Evolutionary conservation across 1,139 yeast species (phyloP), one percentile per base, ranked within the genome.

Genomic region (Lodderomyces parapsilosis): DNA sequence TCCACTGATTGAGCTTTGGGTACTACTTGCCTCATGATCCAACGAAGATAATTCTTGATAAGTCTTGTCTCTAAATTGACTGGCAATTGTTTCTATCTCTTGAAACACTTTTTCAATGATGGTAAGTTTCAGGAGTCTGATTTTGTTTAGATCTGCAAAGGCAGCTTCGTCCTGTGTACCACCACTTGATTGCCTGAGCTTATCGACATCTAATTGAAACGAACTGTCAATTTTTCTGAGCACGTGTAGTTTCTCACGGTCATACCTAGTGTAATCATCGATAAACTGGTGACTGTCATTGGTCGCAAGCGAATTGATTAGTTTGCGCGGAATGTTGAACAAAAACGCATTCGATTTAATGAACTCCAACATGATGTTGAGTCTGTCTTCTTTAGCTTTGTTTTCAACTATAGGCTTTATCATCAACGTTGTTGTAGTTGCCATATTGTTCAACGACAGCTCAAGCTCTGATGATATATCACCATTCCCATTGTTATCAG

Each of bases 331-430:
- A 39, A 90, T 71, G 57, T 88, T 86, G 56, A 93, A 83, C 43
- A 89, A 72, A 46, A 75, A 75, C 43, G 73, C 74, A 59, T 89
- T 80, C 36, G 74, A 69, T 40, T 81, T 81, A 17, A 90, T 72
- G 47, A 86, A 78, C 23, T 77, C 78, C 44, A 86, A 70, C 13
- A 95, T 78, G 30, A 74, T 73, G 40, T 71, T 66, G 41, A 87
- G 71, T 49, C 84, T 81, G 18, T 69, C 66, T 49, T 86, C 87
- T 52, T 80, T 81, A 8, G 72, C 66, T 46, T 80, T 76, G 44
- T 81, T 80, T 41, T 84, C 85, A 43, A 83, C 63, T 6, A 91
- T 80, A 0, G 98, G 98, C 49, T 90, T 80, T 49, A 89, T 76
- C 59, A 85, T 69, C 48, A 83, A 68, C 1, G 88, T 74, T 0